These are phyloP conservation scores for Xylaria sp. DNA, from an alignment of 2,329 filamentous ascomycete genomes.

Conservation along the genomic window DNA sequence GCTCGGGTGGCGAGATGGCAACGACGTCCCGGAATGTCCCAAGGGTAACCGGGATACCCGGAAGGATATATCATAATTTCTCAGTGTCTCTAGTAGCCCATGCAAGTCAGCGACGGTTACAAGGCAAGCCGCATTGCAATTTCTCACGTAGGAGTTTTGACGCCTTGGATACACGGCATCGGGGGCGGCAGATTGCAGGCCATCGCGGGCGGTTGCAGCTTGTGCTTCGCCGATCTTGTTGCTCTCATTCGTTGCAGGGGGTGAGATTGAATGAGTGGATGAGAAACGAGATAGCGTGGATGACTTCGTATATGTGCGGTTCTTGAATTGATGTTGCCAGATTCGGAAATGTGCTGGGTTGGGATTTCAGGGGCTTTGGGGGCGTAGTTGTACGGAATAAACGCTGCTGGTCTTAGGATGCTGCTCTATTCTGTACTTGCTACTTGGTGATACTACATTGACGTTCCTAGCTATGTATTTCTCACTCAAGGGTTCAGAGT, in stretches of 20 bases:
- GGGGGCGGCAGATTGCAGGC: slow-evolving; percentile 11
- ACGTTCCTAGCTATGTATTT: too few species aligned
- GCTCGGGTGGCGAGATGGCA: too few species aligned
- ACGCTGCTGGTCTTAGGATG: too few species aligned
- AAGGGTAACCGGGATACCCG: background rate
- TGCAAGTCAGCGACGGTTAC: slow-evolving; percentile 4
- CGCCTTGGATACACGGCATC: slow-evolving; percentile 8
- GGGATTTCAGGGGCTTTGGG: background rate
- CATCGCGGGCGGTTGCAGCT: slow-evolving; percentile 14
- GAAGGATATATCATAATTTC: background rate
- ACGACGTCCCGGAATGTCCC: background rate
- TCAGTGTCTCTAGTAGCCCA: background rate
- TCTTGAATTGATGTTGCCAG: too few species aligned
- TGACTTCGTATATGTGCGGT: too few species aligned
- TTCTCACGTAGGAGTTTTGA: background rate
- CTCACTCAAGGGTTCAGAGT: too few species aligned
- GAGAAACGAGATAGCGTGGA: too few species aligned
- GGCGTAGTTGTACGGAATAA: too few species aligned
- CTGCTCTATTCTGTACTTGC: too few species aligned
- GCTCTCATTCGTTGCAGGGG: background rate
- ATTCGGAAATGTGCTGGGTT: background rate
- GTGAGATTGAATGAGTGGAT: too few species aligned
- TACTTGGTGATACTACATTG: too few species aligned
- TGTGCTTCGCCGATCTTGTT: background rate
- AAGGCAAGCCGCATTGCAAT: slow-evolving; percentile 2